Percentiles rank a stretch among this genome's conserved stretches.
These are phyloP conservation scores for Claviceps purpurea DNA, from an alignment of 2,329 filamentous ascomycete species.

Conservation along the genomic window DNA sequence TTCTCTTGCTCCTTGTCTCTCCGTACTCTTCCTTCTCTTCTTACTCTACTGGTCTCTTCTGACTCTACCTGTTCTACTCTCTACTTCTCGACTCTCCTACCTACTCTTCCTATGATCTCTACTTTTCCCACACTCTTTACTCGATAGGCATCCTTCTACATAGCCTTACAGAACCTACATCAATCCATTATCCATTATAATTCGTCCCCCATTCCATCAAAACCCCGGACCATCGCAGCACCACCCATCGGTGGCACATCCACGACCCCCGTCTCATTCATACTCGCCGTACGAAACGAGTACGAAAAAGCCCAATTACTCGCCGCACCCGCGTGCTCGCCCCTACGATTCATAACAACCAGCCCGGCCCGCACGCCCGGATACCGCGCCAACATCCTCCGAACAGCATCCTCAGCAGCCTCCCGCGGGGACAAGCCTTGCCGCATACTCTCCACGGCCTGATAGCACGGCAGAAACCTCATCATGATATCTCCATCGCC, in stretches of 20 bases:
- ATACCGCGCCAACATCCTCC: conserved; percentile 34
- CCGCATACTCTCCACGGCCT: conserved; percentile 40
- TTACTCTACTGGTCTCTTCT: background rate
- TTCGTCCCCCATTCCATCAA: no score
- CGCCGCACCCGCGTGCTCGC: conserved; percentile 35
- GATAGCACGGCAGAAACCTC: conserved; percentile 43
- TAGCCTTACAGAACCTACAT: no score
- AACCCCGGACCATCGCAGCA: background rate
- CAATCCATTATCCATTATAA: no score
- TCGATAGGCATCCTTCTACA: no score
- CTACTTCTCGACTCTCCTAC: background rate
- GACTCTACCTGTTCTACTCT: background rate
- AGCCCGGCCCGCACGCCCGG: conserved; percentile 33
- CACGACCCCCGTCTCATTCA: conserved; percentile 32
- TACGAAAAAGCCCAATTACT: conserved; percentile 44
- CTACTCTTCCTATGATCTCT: no score
- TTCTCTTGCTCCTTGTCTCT: background rate
- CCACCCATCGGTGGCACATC: conserved; percentile 17
- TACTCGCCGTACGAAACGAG: conserved; percentile 31
- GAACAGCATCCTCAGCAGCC: conserved; percentile 37
- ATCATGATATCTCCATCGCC: conserved; percentile 46
- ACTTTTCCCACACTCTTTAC: no score
- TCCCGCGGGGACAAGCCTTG: conserved; percentile 31
- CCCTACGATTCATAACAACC: conserved; percentile 35
- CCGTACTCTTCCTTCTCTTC: background rate